These are phyloP conservation scores for Ceratobasidium sp. DNA, from an alignment of 1,284 basidiomycete genomes.

Conservation along the genomic window DNA sequence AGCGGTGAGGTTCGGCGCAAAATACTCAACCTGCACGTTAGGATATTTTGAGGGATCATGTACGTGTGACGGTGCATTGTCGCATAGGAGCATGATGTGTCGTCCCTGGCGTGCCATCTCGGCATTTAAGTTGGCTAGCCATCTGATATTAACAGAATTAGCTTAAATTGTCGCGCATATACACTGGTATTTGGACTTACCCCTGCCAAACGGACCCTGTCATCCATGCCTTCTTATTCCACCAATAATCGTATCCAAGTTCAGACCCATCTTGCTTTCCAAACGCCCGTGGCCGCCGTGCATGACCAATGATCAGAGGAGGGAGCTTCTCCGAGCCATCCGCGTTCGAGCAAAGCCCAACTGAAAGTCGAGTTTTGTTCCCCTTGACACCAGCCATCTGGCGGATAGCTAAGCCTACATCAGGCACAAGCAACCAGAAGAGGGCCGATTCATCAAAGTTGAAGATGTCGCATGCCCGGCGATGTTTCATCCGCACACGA, in stretches of 20 bases:
- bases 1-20: constrained; percentile 39
- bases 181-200: constrained; percentile 7
- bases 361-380: constrained; percentile 52
- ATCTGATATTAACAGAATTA: constrained; percentile 4
- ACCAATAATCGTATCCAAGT: constrained; percentile 55
- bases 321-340: constrained; percentile 54
- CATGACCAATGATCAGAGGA: constrained; percentile 57
- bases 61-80: constrained; percentile 24
- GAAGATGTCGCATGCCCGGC: not conserved
- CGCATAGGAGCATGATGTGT: constrained; percentile 25
- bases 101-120: constrained; percentile 26
- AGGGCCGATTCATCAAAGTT: constrained; percentile 40
- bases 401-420: constrained; percentile 18
- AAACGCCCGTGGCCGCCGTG: constrained; percentile 52
- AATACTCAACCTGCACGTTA: constrained; percentile 15
- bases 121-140: constrained; percentile 13
- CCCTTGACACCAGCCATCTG: constrained; percentile 28
- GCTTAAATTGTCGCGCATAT: constrained; percentile 1
- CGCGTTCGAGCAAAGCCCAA: constrained; percentile 55
- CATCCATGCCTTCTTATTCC: constrained; percentile 59
- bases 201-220: constrained; percentile 50
- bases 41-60: constrained; percentile 1
- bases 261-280: constrained; percentile 50
- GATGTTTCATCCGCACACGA: not conserved
- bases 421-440: constrained; percentile 20